Conservation (phyloP, 2,329 filamentous ascomycete genomes). For the Arthrobotrys conoides region DNA sequence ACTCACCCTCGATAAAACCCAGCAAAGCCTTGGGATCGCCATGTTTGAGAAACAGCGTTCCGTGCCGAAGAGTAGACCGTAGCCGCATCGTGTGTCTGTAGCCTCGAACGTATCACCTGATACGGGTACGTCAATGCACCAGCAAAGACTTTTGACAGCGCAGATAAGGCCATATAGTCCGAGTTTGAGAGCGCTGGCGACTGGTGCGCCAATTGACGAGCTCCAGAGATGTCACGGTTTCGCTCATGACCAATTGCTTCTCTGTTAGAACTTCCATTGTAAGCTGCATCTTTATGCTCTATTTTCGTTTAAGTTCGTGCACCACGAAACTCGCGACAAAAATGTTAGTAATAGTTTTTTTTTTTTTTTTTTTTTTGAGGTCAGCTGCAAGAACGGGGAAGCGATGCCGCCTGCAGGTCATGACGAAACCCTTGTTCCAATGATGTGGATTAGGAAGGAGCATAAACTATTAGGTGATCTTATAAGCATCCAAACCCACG, state of each 20-base stretch:
- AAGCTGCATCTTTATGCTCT: conserved; percentile 42
- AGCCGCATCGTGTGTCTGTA: conserved; percentile 90
- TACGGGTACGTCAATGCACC: conserved; percentile 95
- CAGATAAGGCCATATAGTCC: conserved; percentile 85
- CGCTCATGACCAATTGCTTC: conserved; percentile 62
- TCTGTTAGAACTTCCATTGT: conserved; percentile 42
- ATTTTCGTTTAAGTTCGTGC: conserved; percentile 16
- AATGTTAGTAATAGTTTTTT: conserved; percentile 40
- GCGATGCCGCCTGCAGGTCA: conserved; percentile 41
- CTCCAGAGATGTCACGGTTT: conserved; percentile 68
- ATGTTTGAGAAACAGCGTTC: conserved; percentile 82
- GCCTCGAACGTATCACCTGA: conserved; percentile 86
- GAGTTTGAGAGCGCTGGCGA: conserved; percentile 61
- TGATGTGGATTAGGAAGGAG: conserved; percentile 59
- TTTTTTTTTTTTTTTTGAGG: conserved; percentile 3
- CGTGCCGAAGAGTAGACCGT: conserved; percentile 78
- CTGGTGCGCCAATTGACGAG: conserved; percentile 64
- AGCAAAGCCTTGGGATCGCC: conserved; percentile 80
- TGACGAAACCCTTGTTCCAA: conserved; percentile 56
- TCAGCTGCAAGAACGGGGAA: conserved; percentile 45
- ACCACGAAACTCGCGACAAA: conserved; percentile 37
- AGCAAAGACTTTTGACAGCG: conserved; percentile 85
- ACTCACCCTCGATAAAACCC: conserved; percentile 88
- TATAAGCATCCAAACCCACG: conserved; percentile 48
- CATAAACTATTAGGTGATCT: conserved; percentile 46